Evolutionary conservation across 192 early-diverging fungal genomes (phyloP), one percentile per base, ranked within the genome.

Genomic region (Cetraspora pellucida): DNA sequence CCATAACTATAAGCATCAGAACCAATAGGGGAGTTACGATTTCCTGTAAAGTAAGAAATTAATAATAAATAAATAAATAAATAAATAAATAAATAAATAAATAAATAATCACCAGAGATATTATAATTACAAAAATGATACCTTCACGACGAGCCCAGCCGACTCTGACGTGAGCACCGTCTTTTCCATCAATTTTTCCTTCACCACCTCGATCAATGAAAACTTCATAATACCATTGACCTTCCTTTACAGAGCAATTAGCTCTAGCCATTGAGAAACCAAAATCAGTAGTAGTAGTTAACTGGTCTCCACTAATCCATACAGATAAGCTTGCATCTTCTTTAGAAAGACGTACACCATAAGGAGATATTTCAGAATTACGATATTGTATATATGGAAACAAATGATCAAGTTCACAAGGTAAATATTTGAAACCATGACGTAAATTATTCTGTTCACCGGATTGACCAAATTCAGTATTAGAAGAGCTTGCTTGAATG

Each of bases 1-100:
- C 87, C 90, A 73, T 91, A 91, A 66, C 87, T 84, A 59, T 91
- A 91, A 10, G 79, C 86, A 74, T 91, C 90, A 77, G 87, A 90
- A 4, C 90, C 90, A 47, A 90, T 88, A 6, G 90, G 90, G 8
- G 86, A 87, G 64, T 90, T 85, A 31, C 90, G 61, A 49, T 83
- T 86, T 1, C 87, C 88, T 89, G 46, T 14, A 54, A 66, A 55
- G 31, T 80, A 19, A 30, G 17, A 37, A 47, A 8, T 6, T 10
- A 10, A 10, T 37, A 37, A 37, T 37, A 37, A 37, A 5, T 37
- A 37, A 37, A 7, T 37, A 37, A 37, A 37, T 37, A 6, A 37
- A 37, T 11, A 19, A 67, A 25, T 30, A 19, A 57, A 58, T 5
- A 16, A 44, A n/a, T 44, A 68, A 70, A 37, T 45, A 46, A 55